A percentile compares a stretch with the other conserved stretches of the same genome.
Conservation (phyloP, 805 yeast genomes). For the Yueomyces sinensis region DNA sequence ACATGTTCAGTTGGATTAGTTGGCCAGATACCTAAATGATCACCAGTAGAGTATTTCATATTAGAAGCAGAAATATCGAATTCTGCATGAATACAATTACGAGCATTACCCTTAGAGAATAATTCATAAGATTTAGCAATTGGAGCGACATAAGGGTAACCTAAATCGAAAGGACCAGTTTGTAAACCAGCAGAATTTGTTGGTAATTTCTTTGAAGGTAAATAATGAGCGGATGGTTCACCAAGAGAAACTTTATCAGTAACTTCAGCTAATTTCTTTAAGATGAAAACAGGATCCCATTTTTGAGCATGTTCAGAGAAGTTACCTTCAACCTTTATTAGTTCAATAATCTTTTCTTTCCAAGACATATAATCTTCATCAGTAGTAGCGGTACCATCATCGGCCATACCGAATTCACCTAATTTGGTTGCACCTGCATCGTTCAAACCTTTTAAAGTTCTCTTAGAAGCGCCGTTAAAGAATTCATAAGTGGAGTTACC, state of each 20-base stretch:
- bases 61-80: constrained; percentile 66
- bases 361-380: constrained; percentile 91
- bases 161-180: constrained; percentile 65
- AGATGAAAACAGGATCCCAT: constrained; percentile 55
- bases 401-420: constrained; percentile 82
- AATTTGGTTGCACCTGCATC: constrained; percentile 61
- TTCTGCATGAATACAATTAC: constrained; percentile 86
- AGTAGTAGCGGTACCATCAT: constrained; percentile 87
- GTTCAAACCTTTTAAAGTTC: constrained; percentile 35
- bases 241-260: constrained; percentile 51
- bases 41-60: constrained; percentile 85
- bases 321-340: constrained; percentile 47
- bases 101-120: constrained; percentile 38
- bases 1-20: constrained; percentile 73
- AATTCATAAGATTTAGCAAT: constrained; percentile 52
- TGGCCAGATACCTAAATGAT: constrained; percentile 91
- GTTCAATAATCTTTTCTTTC: constrained; percentile 69
- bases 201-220: constrained; percentile 25
- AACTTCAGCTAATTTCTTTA: constrained; percentile 28
- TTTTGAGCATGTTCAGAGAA: constrained; percentile 69
- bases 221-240: constrained; percentile 58
- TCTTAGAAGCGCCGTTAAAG: constrained; percentile 71
- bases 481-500: constrained; percentile 94
- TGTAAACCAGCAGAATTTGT: constrained; percentile 28
- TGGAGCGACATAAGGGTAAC: constrained; percentile 74